Evolutionary conservation across 345 rosid genomes (phyloP), one percentile per base, ranked within the genome.

Genomic region (Brassica carinata): DNA sequence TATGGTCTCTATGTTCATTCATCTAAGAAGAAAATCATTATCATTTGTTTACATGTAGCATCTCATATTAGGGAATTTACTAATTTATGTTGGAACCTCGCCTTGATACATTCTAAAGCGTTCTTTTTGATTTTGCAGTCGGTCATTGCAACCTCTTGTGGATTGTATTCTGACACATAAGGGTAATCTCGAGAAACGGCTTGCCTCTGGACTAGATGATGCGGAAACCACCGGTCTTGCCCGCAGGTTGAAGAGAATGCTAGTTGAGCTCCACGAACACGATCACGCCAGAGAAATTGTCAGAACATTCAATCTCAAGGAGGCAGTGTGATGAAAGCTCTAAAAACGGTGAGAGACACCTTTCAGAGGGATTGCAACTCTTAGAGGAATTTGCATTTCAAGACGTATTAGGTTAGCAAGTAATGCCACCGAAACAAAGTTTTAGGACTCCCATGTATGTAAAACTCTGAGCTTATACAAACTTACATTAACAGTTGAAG

Each of bases 181-280:
- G n/a, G n/a, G n/a, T n/a, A 83, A 74, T 27, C 80, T 91, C 74
- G 91, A 87, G 85, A 87, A 87, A 75, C 91, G 85, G 85, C 88
- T 73, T 5, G 71, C 55, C 8, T 83, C 88, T 1, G 93, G 92
- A 38, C 83, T 83, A 71, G 77, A 80, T 17, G 90, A 87, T 58
- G 78, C 45, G 5, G 99, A 91, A 83, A 84, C 85, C 2, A 85
- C 84, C 62, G 91, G 88, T 72, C 97, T 95, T 64, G 95, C 97
- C 17, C 91, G 94, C 63, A 84, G 98, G 77, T 64, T 92, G 85
- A 92, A 89, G 90, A 90, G 85, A 86, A 85, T 95, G 87, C 85
- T 93, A 53, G 98, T 93, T 5, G 94, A 89, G 70, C 89, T 95
- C 81, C 89, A 91, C 10, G 96, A 95, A 75, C 94, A 95, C 27